Evolutionary conservation across 2,329 filamentous ascomycete genomes (phyloP).

Genomic region (Fusarium pseudocircinatum): DNA sequence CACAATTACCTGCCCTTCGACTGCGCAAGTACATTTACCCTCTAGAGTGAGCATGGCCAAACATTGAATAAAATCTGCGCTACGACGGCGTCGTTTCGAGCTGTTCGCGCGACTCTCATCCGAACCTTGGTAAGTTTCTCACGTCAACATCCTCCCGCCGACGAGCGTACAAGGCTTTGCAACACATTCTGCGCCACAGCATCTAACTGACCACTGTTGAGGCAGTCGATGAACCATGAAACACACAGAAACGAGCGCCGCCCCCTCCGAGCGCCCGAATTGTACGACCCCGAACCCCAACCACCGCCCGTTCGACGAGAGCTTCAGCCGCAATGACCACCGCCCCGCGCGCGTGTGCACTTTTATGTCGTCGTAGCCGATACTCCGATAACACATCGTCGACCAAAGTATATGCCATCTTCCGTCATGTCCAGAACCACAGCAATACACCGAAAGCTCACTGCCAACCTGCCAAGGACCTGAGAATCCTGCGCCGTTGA

Average conservation of each 20-base stretch:
- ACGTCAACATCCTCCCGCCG: background rate
- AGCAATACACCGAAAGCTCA: slow-evolving; percentile 84
- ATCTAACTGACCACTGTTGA: background rate
- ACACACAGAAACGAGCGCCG: slow-evolving; percentile 53
- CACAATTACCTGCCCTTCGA: no score
- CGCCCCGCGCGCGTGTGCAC: slow-evolving; percentile 37
- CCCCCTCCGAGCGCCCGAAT: slow-evolving; percentile 21
- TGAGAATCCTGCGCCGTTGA: slow-evolving; percentile 69
- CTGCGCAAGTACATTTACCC: background rate
- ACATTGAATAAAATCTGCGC: rapidly evolving
- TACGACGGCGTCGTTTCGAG: background rate
- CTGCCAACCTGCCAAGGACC: slow-evolving; percentile 84
- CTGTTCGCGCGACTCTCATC: background rate
- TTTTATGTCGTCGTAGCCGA: background rate
- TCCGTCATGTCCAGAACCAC: slow-evolving; percentile 86
- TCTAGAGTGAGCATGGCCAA: rapidly evolving
- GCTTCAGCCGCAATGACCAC: slow-evolving; percentile 50
- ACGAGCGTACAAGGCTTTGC: no score
- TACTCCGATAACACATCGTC: no score
- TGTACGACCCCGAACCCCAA: background rate
- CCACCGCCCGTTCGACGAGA: rapidly evolving
- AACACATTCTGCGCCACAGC: no score
- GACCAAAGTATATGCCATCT: slow-evolving; percentile 75
- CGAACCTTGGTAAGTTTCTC: background rate
- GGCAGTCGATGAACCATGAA: rapidly evolving